Conservation (phyloP, 257 asterid species). For the Mitragyna speciosa region DNA sequence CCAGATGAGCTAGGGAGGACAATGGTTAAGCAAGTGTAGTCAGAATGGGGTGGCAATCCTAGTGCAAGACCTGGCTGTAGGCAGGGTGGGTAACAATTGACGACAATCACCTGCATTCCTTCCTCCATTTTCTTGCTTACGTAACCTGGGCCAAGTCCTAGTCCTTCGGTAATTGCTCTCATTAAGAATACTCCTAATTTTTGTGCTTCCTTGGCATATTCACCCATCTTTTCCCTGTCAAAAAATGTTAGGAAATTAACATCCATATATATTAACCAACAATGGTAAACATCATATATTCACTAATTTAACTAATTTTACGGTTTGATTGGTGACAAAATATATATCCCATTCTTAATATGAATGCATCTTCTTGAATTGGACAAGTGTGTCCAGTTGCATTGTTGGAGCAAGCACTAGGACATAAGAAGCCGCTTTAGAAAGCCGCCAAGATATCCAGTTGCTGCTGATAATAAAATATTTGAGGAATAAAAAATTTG, state of each 20-base stretch:
- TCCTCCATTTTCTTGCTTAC: constrained; percentile 25
- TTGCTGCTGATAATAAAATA: not conserved
- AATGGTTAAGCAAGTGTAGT: constrained; percentile 44
- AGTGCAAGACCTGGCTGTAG: constrained; percentile 39
- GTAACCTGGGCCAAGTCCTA: constrained; percentile 45
- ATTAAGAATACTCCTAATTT: constrained; percentile 26
- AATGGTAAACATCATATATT: not conserved
- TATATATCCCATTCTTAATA: no score
- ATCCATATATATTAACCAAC: not conserved
- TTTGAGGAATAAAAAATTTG: no score
- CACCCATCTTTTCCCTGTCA: constrained; percentile 54
- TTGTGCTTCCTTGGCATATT: constrained; percentile 31
- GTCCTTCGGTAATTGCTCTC: constrained; percentile 41
- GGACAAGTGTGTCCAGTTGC: not conserved
- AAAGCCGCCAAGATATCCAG: not conserved
- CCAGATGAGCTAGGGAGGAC: constrained; percentile 40
- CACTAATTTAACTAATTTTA: not conserved
- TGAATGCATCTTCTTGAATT: not conserved
- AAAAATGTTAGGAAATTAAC: not conserved
- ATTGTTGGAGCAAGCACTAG: not conserved
- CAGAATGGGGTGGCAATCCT: constrained; percentile 57
- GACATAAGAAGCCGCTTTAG: not conserved
- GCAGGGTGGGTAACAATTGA: constrained; percentile 47
- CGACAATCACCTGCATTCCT: constrained; percentile 45
- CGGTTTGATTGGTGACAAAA: not conserved